Conservation (phyloP, 768 basidiomycete genomes). For the Calocybe indica region DNA sequence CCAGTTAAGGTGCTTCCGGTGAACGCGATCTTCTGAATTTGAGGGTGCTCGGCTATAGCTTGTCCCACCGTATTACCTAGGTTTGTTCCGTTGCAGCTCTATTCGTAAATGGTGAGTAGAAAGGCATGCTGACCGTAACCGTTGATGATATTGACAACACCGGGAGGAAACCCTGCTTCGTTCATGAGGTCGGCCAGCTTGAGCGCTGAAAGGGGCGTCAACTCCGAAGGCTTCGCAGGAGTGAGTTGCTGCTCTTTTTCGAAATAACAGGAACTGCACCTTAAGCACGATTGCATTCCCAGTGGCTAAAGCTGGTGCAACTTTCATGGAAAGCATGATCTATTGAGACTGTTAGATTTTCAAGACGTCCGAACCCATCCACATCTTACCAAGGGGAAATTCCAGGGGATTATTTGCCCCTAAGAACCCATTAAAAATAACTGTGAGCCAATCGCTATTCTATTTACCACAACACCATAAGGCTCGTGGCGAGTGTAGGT, state of each 20-base stretch:
- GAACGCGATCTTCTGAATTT: conserved; percentile 69
- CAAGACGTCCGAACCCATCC: not conserved
- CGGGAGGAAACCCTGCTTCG: conserved; percentile 65
- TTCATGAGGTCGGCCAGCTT: conserved; percentile 39
- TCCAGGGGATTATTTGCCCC: conserved; percentile 53
- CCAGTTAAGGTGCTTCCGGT: conserved; percentile 80
- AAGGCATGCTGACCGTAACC: conserved; percentile 36
- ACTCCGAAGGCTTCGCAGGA: conserved; percentile 45
- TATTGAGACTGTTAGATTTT: not conserved
- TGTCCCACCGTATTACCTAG: conserved; percentile 51
- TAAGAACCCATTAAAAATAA: conserved; percentile 1
- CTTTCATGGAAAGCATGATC: conserved; percentile 19
- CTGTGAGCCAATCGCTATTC: not conserved
- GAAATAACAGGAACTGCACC: conserved; percentile 4
- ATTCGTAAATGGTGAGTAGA: conserved; percentile 36
- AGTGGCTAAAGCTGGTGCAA: conserved; percentile 22
- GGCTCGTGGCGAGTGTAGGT: conserved; percentile 43
- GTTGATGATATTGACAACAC: conserved; percentile 61
- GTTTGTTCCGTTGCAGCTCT: conserved; percentile 31
- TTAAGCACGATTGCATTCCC: conserved; percentile 61
- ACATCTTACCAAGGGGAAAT: conserved; percentile 25
- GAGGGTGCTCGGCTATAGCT: conserved; percentile 51
- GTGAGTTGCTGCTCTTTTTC: not conserved
- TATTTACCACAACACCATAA: conserved; percentile 34
- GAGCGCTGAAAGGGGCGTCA: conserved; percentile 57